Base-by-base conservation (phyloP, 108 stramenopile genomes). In the Nannochloropsis salina region DNA sequence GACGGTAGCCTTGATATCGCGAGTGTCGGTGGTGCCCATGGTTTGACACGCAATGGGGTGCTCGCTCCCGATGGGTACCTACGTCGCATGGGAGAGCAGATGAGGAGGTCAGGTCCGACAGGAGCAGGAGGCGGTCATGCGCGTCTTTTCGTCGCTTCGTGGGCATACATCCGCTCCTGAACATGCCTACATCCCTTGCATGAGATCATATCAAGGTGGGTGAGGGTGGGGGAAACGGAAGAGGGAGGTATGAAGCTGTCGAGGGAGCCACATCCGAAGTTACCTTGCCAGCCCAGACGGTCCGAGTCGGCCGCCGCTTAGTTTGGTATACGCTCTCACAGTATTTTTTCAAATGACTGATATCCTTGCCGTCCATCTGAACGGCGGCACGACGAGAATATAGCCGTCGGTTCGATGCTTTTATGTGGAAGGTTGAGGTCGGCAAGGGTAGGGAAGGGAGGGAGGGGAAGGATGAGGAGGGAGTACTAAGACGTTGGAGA, bases 41-140 rank as follows among this genome's bases (percentile, higher is more conserved):
- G 97, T 98, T 92, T 98, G 97, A 83, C 94, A 90, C 5, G 96
- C 97, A 89, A 98, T 97, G 84, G 94, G 95, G 86, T 98, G 97
- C 82, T 96, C 96, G 40, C 95, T 95, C 41, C 97, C 97, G 89
- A 98, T 96, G 11, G 82, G 85, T 2, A 89, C 47, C 47, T 51
- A 12, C 1, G 47, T 10, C 10, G 47, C 12, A 22, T 1, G 47
- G 80, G 31, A 81, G 80, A 1, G 9, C 12, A 22, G 21, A 81
- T 9, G 21, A 22, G 80, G 21, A 20, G 80, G 15, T 61, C 51
- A 61, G 51, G 31, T 31, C 31, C 31, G 31, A 31, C 31, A 31
- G 31, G 31, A 31, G 31, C 31, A 31, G 31, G 31, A 31, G 0
- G 31, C 31, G 31, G 31, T 1, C 31, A 31, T 31, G 31, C 31